Evolutionary conservation across 345 rosid species (phyloP).

Genomic region (Moricandia moricandioides): DNA sequence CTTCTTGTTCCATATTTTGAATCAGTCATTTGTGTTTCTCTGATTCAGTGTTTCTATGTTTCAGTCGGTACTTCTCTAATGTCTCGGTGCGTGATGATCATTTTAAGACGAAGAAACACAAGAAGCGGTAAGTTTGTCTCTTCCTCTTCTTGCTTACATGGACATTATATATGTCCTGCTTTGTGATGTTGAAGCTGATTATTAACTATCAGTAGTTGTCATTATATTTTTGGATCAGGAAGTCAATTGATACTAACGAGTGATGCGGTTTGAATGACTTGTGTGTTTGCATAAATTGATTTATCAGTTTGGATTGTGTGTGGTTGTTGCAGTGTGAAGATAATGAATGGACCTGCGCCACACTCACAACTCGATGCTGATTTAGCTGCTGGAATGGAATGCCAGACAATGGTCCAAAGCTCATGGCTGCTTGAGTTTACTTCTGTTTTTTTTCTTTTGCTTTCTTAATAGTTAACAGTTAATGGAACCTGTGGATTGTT

Average conservation of each 20-base stretch:
- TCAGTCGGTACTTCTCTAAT: conserved; percentile 83
- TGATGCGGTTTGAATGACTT: neutral
- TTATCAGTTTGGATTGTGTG: neutral
- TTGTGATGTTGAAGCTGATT: neutral
- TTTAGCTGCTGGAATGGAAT: conserved; percentile 88
- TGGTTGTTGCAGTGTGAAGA: conserved; percentile 61
- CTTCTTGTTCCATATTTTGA: neutral
- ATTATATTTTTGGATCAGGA: too few relatives aligned
- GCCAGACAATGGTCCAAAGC: conserved; percentile 90
- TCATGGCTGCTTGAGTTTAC: conserved; percentile 35
- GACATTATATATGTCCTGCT: neutral
- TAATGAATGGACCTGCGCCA: conserved; percentile 75
- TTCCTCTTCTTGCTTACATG: neutral
- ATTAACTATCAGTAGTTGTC: neutral
- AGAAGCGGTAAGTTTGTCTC: conserved; percentile 58
- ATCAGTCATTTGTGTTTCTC: neutral
- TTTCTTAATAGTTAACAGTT: neutral
- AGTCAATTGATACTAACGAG: too few relatives aligned
- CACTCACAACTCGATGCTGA: conserved; percentile 95
- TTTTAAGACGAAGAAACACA: conserved; percentile 88
- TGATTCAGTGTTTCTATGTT: neutral
- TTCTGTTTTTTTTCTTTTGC: neutral
- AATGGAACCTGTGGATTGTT: neutral
- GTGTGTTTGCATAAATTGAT: neutral
- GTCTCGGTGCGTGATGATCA: conserved; percentile 66